phyloP scores from a whole-genome alignment of 1,139 yeast genomes.

The Arxiozyma bovina region DNA sequence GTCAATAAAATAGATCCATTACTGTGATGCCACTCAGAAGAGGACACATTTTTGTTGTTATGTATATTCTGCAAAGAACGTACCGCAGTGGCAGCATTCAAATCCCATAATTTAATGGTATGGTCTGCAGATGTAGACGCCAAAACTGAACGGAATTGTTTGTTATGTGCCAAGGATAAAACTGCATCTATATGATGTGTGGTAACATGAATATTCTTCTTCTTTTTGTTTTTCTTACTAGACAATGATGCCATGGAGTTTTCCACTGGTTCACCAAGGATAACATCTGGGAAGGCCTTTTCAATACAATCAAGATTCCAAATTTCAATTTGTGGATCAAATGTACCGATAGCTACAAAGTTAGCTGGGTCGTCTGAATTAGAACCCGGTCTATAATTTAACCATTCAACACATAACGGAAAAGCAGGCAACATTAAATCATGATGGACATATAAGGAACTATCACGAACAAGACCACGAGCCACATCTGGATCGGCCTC shows the following conservation, averaged over 20 bases:
- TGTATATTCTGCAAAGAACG: conserved; percentile 47
- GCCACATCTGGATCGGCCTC: conserved; percentile 57
- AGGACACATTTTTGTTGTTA: conserved; percentile 64
- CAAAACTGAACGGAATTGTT: conserved; percentile 69
- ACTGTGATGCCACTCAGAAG: conserved; percentile 74
- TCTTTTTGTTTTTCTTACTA: conserved; percentile 40
- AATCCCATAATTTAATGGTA: conserved; percentile 93
- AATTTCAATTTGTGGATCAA: conserved; percentile 93
- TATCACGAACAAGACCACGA: conserved; percentile 59
- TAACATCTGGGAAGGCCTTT: conserved; percentile 89
- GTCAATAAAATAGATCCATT: conserved; percentile 75
- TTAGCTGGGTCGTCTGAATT: conserved; percentile 53
- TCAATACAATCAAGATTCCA: conserved; percentile 94
- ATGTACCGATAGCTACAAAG: conserved; percentile 93
- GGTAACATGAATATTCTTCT: conserved; percentile 48
- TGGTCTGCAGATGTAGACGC: conserved; percentile 95
- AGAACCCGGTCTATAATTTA: conserved; percentile 60
- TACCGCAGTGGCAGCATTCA: conserved; percentile 65
- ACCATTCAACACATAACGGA: conserved; percentile 95
- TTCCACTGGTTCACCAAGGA: conserved; percentile 69
- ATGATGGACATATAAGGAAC: conserved; percentile 84
- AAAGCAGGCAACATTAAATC: conserved; percentile 95
- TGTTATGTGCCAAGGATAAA: conserved; percentile 76
- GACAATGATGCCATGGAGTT: conserved; percentile 37
- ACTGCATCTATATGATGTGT: conserved; percentile 93